Evolutionary conservation across 495 filamentous ascomycete species (phyloP).

Genomic region (Aspergillus funiculosus): DNA sequence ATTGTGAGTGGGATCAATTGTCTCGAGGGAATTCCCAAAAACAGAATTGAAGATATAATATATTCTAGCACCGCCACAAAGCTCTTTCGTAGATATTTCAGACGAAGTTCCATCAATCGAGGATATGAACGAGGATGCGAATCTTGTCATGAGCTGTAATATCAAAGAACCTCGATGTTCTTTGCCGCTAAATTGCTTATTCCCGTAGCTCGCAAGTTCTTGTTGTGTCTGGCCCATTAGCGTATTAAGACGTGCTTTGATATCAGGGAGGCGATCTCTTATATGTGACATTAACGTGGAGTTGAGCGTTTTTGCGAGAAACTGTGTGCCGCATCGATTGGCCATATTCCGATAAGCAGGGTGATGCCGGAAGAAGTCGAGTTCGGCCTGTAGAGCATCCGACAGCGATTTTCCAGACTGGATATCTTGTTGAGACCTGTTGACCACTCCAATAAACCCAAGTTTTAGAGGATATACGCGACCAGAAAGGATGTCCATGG

Average conservation of each 20-base stretch:
- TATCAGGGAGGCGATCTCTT: constrained; percentile 90
- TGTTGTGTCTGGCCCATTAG: constrained; percentile 99
- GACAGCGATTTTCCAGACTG: constrained; percentile 87
- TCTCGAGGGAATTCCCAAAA: constrained; percentile 93
- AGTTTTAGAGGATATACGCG: constrained; percentile 96
- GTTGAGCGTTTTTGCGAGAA: constrained; percentile 91
- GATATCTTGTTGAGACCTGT: constrained; percentile 97
- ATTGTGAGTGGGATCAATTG: constrained; percentile 91
- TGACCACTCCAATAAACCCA: constrained; percentile 97
- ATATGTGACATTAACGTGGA: constrained; percentile 94
- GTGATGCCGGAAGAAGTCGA: constrained; percentile 94
- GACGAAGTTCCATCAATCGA: constrained; percentile 98
- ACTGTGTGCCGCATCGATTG: constrained; percentile 88
- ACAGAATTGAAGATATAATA: constrained; percentile 99
- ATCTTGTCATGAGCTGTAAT: constrained; percentile 95
- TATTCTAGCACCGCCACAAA: constrained; percentile 92
- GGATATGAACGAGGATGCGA: constrained; percentile 95
- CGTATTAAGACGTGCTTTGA: constrained; percentile 95
- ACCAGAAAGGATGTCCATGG: constrained; percentile 91
- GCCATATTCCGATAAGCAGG: constrained; percentile 97
- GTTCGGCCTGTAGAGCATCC: constrained; percentile 82
- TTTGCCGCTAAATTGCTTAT: constrained; percentile 96
- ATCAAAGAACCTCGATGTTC: constrained; percentile 94
- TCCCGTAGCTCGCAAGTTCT: constrained; percentile 95
- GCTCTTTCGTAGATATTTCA: constrained; percentile 97